A percentile compares a stretch with the other conserved stretches of the same genome.
phyloP scores from a whole-genome alignment of 1,284 basidiomycete genomes.

The Heterobasidion parviporum region DNA sequence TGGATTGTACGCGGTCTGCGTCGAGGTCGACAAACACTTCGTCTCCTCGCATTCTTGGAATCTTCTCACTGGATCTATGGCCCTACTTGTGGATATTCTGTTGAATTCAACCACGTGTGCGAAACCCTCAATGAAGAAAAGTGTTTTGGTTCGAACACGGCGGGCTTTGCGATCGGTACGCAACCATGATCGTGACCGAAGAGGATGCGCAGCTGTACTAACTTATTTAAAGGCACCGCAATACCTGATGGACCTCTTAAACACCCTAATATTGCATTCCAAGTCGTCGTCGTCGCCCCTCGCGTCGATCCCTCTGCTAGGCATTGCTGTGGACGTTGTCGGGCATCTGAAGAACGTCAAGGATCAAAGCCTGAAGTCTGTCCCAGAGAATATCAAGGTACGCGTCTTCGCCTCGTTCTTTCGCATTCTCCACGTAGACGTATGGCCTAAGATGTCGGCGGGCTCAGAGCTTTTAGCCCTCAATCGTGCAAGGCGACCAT shows the following conservation, averaged over 20 bases:
- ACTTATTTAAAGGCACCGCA: slow-evolving; percentile 31
- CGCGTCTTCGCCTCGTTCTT: background rate
- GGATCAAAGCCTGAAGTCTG: slow-evolving; percentile 29
- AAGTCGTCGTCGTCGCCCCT: slow-evolving; percentile 43
- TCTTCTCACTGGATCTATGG: slow-evolving; percentile 43
- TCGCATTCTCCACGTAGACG: too few relatives aligned
- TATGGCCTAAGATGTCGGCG: too few relatives aligned
- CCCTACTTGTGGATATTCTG: slow-evolving; percentile 52
- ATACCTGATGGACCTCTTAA: slow-evolving; percentile 38
- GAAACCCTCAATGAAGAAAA: slow-evolving; percentile 54
- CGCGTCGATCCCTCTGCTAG: slow-evolving; percentile 43
- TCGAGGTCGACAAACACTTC: slow-evolving; percentile 36
- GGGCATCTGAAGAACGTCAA: slow-evolving; percentile 48
- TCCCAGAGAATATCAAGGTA: slow-evolving; percentile 39
- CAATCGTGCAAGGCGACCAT: too few relatives aligned
- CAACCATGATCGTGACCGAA: too few relatives aligned
- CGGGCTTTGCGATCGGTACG: slow-evolving; percentile 54
- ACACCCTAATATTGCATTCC: slow-evolving; percentile 37
- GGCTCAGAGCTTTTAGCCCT: too few relatives aligned
- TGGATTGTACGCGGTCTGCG: slow-evolving; percentile 48
- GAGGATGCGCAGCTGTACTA: slow-evolving; percentile 15
- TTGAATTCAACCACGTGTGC: slow-evolving; percentile 38
- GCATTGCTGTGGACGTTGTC: slow-evolving; percentile 54
- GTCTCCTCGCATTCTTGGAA: slow-evolving; percentile 37
- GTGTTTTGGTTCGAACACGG: slow-evolving; percentile 50